Evolutionary conservation across 164 flowering plant species (phyloP).

Genomic region (Sextonia rubra): DNA sequence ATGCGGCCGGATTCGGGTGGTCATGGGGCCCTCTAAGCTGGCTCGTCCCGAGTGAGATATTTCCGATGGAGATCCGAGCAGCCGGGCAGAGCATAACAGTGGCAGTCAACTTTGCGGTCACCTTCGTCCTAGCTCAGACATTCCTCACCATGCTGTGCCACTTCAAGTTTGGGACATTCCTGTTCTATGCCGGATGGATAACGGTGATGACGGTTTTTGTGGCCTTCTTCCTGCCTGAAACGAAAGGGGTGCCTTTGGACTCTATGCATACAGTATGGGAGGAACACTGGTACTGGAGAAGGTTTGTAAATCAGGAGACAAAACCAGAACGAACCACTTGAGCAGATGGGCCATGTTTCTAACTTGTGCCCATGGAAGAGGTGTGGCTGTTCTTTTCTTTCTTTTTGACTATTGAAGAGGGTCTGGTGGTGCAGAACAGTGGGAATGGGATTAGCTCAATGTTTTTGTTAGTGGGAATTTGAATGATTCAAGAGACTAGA

Average conservation of each 20-base stretch:
- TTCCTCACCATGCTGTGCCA: constrained; percentile 63
- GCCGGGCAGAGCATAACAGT: constrained; percentile 60
- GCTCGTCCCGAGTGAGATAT: constrained; percentile 76
- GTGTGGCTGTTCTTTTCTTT: too few relatives aligned
- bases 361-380: too few relatives aligned
- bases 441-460: too few relatives aligned
- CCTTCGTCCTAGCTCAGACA: constrained; percentile 57
- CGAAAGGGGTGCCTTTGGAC: constrained; percentile 60
- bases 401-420: too few relatives aligned
- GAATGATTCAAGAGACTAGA: too few relatives aligned
- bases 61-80: constrained; percentile 61
- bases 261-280: constrained; percentile 61
- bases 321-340: neutral
- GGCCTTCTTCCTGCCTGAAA: constrained; percentile 54
- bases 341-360: neutral
- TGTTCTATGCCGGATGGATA: constrained; percentile 62
- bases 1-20: constrained; percentile 72
- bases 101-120: constrained; percentile 50
- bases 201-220: constrained; percentile 47
- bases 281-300: constrained; percentile 66
- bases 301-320: constrained; percentile 19
- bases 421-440: too few relatives aligned
- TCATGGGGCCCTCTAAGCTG: constrained; percentile 80
- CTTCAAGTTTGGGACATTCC: constrained; percentile 54
- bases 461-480: too few relatives aligned